Base-by-base conservation (phyloP, 225 moss, liverwort and hornwort genomes). In the Pseudisothecium myosuroides region DNA sequence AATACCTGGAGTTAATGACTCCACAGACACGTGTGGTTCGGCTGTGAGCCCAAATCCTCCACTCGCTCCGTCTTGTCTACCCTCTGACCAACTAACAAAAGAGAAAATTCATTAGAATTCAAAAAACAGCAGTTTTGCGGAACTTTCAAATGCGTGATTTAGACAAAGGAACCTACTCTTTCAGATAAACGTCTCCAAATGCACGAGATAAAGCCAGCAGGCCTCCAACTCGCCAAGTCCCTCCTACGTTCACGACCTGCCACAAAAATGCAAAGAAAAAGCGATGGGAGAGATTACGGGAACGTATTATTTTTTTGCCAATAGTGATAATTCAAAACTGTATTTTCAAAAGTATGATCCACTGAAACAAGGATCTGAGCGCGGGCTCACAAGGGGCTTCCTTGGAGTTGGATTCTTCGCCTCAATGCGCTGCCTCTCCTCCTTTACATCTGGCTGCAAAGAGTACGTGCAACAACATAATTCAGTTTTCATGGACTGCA, bases 31-130 rank as follows among this genome's bases (percentile, higher is more conserved):
- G 78, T 96, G 92, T 47, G 97, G 98, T 90, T 98, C 98, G 37
- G 97, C 97, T 68, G 97, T 98, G 45, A 98, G 93, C 58, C 98
- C 98, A 90, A 92, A 98, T 61, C 98, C 98, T 88, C 98, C 98
- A 49, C 92, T 92, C 67, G 97, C 97, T n/a, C 96, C 96, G 41
- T 96, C 88, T 36, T 79, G 77, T 89, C 69, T 92, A 66, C 93
- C 92, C 66, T 97, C 98, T 83, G 98, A 91, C 98, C 97, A 98
- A 92, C 98, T 98, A 89, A 85, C 52, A 84, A 59, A 75, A 43
- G 79, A 74, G 43, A 26, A 17, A 58, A 76, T 77, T 27, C 31
- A 85, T 89, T 76, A 87, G 82, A 64, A 56, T 62, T 23, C 45
- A 61, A 28, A 72, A 74, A 47, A 36, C 11, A n/a, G 34, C 63